These are phyloP conservation scores for Reutealis trisperma DNA, from an alignment of 345 rosid species.

Conservation along the genomic window DNA sequence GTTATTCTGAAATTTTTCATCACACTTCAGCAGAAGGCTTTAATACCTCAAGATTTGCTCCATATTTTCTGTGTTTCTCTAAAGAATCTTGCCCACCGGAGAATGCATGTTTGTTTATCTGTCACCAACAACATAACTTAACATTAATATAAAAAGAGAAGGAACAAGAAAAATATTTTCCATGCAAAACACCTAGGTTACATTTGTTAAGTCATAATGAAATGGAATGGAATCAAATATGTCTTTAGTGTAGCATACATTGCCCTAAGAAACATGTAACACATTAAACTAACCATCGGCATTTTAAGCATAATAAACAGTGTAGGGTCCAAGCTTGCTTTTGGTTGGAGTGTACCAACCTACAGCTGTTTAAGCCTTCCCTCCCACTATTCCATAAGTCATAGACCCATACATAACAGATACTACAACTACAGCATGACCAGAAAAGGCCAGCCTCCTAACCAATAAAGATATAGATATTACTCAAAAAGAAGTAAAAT, in stretches of 20 bases:
- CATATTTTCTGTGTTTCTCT: conserved; percentile 67
- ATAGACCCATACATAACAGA: not conserved
- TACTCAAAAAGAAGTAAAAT: not conserved
- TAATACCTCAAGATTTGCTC: conserved; percentile 88
- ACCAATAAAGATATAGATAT: not conserved
- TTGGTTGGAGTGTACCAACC: not conserved
- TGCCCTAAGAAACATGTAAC: not conserved
- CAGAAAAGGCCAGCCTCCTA: not conserved
- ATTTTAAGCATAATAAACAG: not conserved
- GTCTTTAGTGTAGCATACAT: no score
- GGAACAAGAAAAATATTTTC: not conserved
- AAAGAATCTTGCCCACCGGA: conserved; percentile 81
- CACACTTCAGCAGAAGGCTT: not conserved
- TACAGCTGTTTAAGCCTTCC: not conserved
- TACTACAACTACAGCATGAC: not conserved
- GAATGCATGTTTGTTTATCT: conserved; percentile 81
- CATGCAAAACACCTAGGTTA: not conserved
- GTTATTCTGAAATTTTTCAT: conserved; percentile 5
- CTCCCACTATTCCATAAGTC: not conserved
- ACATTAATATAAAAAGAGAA: not conserved
- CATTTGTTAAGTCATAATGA: no score
- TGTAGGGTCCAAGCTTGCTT: not conserved
- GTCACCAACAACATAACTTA: conserved; percentile 22
- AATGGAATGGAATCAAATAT: no score
- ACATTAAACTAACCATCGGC: not conserved